Conservation (phyloP, 768 basidiomycete genomes). For the Psilocybe subaeruginosa region DNA sequence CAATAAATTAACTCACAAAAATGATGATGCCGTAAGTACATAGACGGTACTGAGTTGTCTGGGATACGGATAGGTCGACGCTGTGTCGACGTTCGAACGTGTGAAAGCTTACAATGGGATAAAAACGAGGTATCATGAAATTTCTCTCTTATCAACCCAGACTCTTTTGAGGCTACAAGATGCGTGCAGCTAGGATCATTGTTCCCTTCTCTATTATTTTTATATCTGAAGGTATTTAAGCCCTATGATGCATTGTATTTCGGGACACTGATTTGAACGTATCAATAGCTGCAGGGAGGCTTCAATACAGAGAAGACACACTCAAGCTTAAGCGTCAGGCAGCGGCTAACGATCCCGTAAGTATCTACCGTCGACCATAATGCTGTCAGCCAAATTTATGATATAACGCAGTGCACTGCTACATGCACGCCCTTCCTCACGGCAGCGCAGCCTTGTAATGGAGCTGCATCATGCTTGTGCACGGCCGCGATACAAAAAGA, state of each 20-base stretch:
- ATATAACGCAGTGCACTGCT: neutral
- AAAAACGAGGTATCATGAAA: too few species aligned
- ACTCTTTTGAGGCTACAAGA: neutral
- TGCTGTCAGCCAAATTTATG: neutral
- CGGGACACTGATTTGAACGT: neutral
- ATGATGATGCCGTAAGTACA: too few species aligned
- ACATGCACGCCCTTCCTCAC: conserved; percentile 4
- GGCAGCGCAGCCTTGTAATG: conserved; percentile 5
- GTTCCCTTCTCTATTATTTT: neutral
- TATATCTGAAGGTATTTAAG: neutral
- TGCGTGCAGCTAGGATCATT: neutral
- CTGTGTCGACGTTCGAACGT: too few species aligned
- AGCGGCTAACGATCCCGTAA: neutral
- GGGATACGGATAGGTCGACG: too few species aligned
- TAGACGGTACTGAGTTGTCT: too few species aligned
- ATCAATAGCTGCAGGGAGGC: neutral
- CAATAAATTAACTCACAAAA: too few species aligned
- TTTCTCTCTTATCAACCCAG: too few species aligned
- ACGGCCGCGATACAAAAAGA: conserved; percentile 1
- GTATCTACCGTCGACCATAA: neutral
- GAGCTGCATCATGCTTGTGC: conserved; percentile 5
- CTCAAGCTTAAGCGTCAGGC: neutral
- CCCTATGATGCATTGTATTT: neutral
- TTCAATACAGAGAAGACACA: neutral
- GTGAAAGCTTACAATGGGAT: too few species aligned